Conservation (phyloP, 1,284 basidiomycete genomes). For the Paramarasmius palmivorus region DNA sequence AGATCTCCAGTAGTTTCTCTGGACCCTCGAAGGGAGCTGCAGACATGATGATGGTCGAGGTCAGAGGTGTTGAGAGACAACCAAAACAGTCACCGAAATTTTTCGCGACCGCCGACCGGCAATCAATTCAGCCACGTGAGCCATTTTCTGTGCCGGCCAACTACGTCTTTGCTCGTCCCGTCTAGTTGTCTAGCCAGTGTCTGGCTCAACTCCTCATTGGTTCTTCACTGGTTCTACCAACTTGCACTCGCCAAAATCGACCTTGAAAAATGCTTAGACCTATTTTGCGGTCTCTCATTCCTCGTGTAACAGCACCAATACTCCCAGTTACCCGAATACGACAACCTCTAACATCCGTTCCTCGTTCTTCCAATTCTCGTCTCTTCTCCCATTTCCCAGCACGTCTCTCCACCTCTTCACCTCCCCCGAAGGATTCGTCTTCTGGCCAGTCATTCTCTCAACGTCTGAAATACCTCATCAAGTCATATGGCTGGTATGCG, state of each 20-base stretch:
- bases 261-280: constrained; percentile 28
- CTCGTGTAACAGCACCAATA: constrained; percentile 40
- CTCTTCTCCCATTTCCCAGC: constrained; percentile 51
- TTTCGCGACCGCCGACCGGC: too few relatives aligned
- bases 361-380: constrained; percentile 33
- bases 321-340: constrained; percentile 42
- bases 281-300: constrained; percentile 26
- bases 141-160: background rate
- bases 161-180: background rate
- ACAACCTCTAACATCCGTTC: constrained; percentile 25
- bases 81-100: too few relatives aligned
- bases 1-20: constrained; percentile 97
- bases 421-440: constrained; percentile 22
- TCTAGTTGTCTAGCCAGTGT: too few relatives aligned
- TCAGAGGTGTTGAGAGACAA: too few relatives aligned
- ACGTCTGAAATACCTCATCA: constrained; percentile 84
- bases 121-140: background rate
- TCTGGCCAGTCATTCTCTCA: constrained; percentile 62
- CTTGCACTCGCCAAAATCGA: constrained; percentile 24
- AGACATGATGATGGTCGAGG: constrained; percentile 23
- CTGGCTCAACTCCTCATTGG: too few relatives aligned
- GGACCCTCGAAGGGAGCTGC: constrained; percentile 80
- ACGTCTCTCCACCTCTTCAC: constrained; percentile 35
- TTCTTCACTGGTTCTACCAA: too few relatives aligned
- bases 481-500: constrained; percentile 92